A percentile compares a stretch with the other conserved stretches of the same genome.
phyloP scores from a whole-genome alignment of 306 rosid genomes.

The Ammopiptanthus mongolicus region DNA sequence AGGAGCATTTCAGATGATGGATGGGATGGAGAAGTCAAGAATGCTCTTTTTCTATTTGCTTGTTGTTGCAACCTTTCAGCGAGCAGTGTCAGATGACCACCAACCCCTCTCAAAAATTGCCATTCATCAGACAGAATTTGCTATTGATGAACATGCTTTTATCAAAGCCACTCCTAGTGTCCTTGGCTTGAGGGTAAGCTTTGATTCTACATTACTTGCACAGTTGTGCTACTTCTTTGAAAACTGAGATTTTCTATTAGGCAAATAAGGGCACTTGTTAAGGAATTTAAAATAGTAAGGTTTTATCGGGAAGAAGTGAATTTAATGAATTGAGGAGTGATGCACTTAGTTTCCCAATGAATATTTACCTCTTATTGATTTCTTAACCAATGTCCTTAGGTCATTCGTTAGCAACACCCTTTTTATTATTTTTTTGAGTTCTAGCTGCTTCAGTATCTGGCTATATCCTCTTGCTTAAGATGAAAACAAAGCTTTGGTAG shows the following conservation, averaged over 20 bases:
- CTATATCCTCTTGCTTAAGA: not conserved
- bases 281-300: too few species aligned
- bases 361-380: too few species aligned
- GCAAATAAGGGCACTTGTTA: too few species aligned
- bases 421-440: not conserved
- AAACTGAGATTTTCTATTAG: not conserved
- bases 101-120: slow-evolving; percentile 70
- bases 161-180: slow-evolving; percentile 54
- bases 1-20: slow-evolving; percentile 23
- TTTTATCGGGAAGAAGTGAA: too few species aligned
- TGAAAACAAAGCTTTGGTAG: not conserved
- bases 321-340: too few species aligned
- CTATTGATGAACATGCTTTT: slow-evolving; percentile 45
- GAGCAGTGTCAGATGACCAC: slow-evolving; percentile 50
- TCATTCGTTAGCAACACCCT: too few species aligned
- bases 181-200: slow-evolving; percentile 61
- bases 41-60: slow-evolving; percentile 29
- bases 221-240: not conserved
- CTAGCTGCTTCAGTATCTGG: not conserved
- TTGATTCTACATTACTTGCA: not conserved
- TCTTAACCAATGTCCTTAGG: too few species aligned
- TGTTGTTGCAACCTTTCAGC: slow-evolving; percentile 32
- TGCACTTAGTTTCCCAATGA: too few species aligned
- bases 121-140: slow-evolving; percentile 46
- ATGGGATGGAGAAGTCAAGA: slow-evolving; percentile 20